These are phyloP conservation scores for Xylariaceae sp. DNA, from an alignment of 2,329 filamentous ascomycete genomes.

Conservation along the genomic window DNA sequence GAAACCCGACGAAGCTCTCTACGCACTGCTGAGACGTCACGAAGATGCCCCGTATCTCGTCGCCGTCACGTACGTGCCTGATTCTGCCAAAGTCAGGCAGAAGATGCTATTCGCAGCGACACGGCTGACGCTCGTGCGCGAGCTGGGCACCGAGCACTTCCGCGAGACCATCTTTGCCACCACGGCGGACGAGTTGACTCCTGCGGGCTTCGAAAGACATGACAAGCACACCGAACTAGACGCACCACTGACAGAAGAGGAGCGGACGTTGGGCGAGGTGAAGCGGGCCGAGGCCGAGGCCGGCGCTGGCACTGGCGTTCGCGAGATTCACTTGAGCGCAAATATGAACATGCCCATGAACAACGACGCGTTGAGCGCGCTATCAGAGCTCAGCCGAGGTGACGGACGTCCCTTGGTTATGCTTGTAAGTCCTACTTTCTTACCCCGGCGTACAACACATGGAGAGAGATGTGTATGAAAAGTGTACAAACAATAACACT, in stretches of 20 bases:
- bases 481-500: background rate
- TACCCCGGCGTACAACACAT: too few species aligned
- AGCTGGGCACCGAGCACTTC: slow-evolving; percentile 74
- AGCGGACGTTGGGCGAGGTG: slow-evolving; percentile 64
- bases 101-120: slow-evolving; percentile 85
- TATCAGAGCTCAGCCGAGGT: slow-evolving; percentile 52
- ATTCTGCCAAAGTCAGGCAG: slow-evolving; percentile 70
- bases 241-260: slow-evolving; percentile 74
- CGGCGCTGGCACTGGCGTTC: slow-evolving; percentile 57
- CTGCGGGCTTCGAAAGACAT: slow-evolving; percentile 65
- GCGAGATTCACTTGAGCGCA: slow-evolving; percentile 56
- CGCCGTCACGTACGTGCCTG: slow-evolving; percentile 73
- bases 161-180: slow-evolving; percentile 70
- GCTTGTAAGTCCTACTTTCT: slow-evolving; percentile 48
- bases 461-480: background rate
- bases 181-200: slow-evolving; percentile 60
- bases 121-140: slow-evolving; percentile 66
- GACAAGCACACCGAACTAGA: slow-evolving; percentile 59
- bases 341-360: slow-evolving; percentile 53
- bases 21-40: slow-evolving; percentile 68
- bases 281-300: slow-evolving; percentile 71
- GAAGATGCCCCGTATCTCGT: slow-evolving; percentile 53
- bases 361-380: slow-evolving; percentile 57
- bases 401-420: slow-evolving; percentile 53
- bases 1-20: slow-evolving; percentile 61